Evolutionary conservation across 2,329 filamentous ascomycete species (phyloP), one percentile per base, ranked within the genome.

Genomic region (Penicillium sp.): DNA sequence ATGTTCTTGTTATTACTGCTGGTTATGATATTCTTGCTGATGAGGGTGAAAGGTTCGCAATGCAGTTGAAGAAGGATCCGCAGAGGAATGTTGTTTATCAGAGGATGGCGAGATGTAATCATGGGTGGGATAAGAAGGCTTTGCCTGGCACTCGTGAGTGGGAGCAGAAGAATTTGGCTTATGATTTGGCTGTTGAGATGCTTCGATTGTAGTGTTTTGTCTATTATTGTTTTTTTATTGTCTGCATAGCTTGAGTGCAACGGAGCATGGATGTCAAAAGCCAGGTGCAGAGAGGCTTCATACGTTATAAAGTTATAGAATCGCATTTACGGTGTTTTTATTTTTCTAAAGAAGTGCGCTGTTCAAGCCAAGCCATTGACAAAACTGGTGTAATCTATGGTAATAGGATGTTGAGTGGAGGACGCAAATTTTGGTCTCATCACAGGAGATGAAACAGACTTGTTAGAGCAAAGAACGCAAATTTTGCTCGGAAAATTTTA

Each of bases 111-210:
- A 50, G 20, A 12, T 50, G 48, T 6, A 50, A 50, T 50, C 48
- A 50, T 42, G 18, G 12, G 1, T 50, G 26, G 18, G 48, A 50
- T 29, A 50, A 50, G 25, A 50, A 50, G n/a, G 37, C 37, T 15
- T 11, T 20, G 4, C 6, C 14, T 2, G 48, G 48, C 7, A 31
- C 48, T 8, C 35, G 12, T 14, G 35, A 50, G 26, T 50, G 48
- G 48, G 48, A 42, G 26, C 7, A 11, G 35, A 50, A 33, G 15
- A 42, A 14, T 43, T 9, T 22, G 37, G 48, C 48, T 41, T 50
- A 50, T 42, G 48, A 50, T 42, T 50, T 50, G 37, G 48, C 48
- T 50, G 48, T 43, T 29, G 48, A 50, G 35, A 50, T 50, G 48
- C 48, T 50, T 31, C 45, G 14, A 6, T 18, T 43, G 25, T 50